phyloP scores from a whole-genome alignment of 1,284 basidiomycete species.

The Leccinum laetum region DNA sequence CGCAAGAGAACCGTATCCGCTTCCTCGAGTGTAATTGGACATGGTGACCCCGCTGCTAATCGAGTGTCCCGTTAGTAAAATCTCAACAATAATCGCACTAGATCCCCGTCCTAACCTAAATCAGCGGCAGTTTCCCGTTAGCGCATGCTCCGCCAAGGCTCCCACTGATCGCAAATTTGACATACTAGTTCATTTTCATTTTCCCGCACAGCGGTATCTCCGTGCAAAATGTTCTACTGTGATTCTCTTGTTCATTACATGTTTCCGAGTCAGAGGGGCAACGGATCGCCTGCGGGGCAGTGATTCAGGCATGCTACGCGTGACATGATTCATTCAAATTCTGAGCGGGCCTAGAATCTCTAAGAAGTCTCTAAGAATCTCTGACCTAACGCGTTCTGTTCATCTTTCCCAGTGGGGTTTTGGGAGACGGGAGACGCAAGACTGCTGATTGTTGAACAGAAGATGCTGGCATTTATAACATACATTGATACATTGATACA shows the following conservation, averaged over 20 bases:
- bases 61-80: background rate
- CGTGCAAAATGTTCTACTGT: background rate
- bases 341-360: background rate
- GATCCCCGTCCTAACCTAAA: background rate
- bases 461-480: background rate
- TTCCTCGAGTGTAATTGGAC: background rate
- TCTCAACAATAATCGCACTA: background rate
- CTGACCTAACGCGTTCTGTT: background rate
- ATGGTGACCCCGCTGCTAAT: background rate
- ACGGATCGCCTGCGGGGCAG: slow-evolving; percentile 16
- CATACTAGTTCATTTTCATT: background rate
- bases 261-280: slow-evolving; percentile 7
- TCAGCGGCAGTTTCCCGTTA: background rate
- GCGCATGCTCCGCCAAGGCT: background rate
- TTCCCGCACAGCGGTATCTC: background rate
- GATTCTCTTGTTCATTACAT: background rate
- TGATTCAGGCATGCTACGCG: background rate
- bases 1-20: background rate
- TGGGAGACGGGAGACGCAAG: background rate
- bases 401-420: background rate
- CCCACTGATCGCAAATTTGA: background rate
- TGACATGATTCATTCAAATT: background rate
- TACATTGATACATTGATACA: background rate
- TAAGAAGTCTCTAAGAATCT: no score
- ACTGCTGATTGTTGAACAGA: background rate